Base-by-base conservation (phyloP, 2,329 filamentous ascomycete species). In the Blumeriella jaapii region DNA sequence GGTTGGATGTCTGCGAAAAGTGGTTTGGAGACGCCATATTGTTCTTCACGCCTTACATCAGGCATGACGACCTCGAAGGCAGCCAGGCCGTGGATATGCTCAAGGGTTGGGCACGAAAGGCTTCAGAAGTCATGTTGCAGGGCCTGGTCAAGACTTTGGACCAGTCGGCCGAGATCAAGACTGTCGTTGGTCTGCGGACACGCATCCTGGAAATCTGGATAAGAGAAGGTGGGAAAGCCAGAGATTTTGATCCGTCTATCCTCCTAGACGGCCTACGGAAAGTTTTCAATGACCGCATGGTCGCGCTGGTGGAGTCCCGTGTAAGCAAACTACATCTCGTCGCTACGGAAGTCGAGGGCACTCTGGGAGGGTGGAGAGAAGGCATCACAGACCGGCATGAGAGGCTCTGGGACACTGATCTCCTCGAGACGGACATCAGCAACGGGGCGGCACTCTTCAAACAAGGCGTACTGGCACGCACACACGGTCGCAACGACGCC, bases 11-110 rank as follows among this genome's bases (percentile, higher is more conserved):
- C 7, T 76, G 84, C 50, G 74, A 78, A 44, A 69, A 69, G 13
- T 93, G 86, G 82, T 82, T 91, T 43, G 71, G 81, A 12, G 76
- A 86, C 6, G 84, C 93, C 41, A 82, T 94, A 26, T 74, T 73
- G 29, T 81, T 80, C 45, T 95, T 93, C 54, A 89, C 78, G 1
- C 87, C 87, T 0, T 94, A 85, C 61, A 82, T 93, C 22, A 76
- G 82, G 18, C 78, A 93, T 49, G 83, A 87, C 46, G 82, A 91
- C 46, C 58, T 83, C 4, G 70, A 76, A 15, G 72, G 69, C 13
- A 59, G 63, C 15, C 68, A 75, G 41, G 71, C 73, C 1, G 66
- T 68, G 26, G 68, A 73, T 2, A 73, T 73, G 56, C 65, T 84
- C 10, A 67, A 66, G 14, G 55, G 54, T 17, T 87, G 82, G 81